Base-by-base conservation (phyloP, 1,284 basidiomycete species). In the Moesziomyces sp. region DNA sequence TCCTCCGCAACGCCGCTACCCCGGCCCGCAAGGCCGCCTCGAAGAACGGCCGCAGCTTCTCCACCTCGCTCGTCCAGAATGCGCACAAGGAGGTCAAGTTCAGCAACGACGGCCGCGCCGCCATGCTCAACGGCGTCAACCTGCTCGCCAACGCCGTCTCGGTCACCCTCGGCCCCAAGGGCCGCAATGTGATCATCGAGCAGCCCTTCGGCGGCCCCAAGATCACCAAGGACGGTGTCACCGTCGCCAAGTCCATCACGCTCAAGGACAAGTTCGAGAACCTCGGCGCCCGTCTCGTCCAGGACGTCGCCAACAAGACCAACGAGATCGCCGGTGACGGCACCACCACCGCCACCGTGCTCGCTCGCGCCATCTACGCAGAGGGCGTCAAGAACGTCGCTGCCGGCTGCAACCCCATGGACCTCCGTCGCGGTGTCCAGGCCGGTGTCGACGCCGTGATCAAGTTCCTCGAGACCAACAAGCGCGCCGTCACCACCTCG, bases 341-440 rank as follows among this genome's bases (percentile, higher is more conserved):
- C 74, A 99, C 95, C 14, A 99, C 96, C 14, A 98, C 96, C 24
- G 95, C 96, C 24, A 98, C 96, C 42, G 96, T 98, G 56, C 91
- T 98, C 64, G 93, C 96, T 9, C 92, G 93, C 61, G 94, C 95
- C 70, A 98, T 99, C 87, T 99, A 97, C 87, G 89, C 94, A 0
- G 96, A 99, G 86, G 96, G 96, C 86, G 95, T 98, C 79, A 98
- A 98, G 89, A 99, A 98, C 85, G 96, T 99, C 63, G 95, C 96
- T 45, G 96, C 96, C 14, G 94, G 96, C 21, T 99, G 96, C 89
- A 97, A 97, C 88, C 96, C 96, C 40, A 99, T 98, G 94, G 96
- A 99, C 87, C 92, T 98, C 68, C 93, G 96, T 71, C 91, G 95
- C 34, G 96, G 96, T 68, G 91, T 94, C 18, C 96, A 98, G 85